A percentile compares a stretch with the other conserved stretches of the same genome.
Conservation (phyloP, 2,329 filamentous ascomycete species). For the Claviceps sp. region DNA sequence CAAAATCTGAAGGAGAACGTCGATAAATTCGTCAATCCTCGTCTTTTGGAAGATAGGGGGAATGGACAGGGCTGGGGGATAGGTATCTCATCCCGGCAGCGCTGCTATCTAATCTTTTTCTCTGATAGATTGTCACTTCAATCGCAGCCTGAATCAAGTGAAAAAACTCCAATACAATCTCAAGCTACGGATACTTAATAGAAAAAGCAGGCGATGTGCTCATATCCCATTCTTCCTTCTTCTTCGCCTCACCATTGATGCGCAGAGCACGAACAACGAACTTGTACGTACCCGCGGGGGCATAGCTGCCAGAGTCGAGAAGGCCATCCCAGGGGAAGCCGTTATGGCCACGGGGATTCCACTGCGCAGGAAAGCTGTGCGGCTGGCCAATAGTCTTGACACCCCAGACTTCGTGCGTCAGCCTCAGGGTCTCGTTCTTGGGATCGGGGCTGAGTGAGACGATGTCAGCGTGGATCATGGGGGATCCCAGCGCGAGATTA, state of each 20-base stretch:
- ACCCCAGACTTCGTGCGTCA: slow-evolving; percentile 21
- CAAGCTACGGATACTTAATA: slow-evolving; percentile 17
- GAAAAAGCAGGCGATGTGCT: slow-evolving; percentile 18
- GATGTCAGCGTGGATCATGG: slow-evolving; percentile 30
- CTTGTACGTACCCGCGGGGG: slow-evolving; percentile 35
- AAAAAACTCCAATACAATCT: no score
- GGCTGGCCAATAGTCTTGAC: slow-evolving; percentile 29
- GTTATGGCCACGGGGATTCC: slow-evolving; percentile 12
- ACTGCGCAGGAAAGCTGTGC: slow-evolving; percentile 26
- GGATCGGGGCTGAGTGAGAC: slow-evolving; percentile 20
- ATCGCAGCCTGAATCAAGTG: no score
- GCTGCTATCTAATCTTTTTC: no score
- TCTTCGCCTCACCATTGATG: slow-evolving; percentile 34
- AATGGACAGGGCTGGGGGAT: no score
- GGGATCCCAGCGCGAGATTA: slow-evolving; percentile 31
- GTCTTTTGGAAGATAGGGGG: no score
- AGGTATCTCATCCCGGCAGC: no score
- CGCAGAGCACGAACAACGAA: slow-evolving; percentile 34
- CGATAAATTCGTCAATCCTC: no score
- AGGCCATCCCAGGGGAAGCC: slow-evolving; percentile 30
- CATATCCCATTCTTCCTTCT: slow-evolving; percentile 33
- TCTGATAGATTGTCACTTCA: no score
- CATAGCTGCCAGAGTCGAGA: slow-evolving; percentile 32
- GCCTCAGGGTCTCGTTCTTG: slow-evolving; percentile 11
- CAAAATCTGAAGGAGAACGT: no score